Evolutionary conservation across 1,284 basidiomycete species (phyloP), one percentile per base, ranked within the genome.

Genomic region (Cryptococcus maquisensis): DNA sequence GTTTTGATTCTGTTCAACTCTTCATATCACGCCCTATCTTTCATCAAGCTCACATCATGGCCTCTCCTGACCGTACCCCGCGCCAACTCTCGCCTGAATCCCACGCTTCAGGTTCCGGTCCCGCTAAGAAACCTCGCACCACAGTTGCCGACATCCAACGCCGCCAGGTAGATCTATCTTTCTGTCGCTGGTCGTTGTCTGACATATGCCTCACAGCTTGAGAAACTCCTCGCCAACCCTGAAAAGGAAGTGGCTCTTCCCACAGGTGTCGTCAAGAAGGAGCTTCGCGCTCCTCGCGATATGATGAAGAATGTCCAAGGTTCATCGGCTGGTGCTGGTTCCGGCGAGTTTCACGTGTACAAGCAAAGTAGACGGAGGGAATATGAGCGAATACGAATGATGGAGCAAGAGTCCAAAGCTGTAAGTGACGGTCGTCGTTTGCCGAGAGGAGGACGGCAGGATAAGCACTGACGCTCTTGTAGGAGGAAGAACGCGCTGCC

Each of bases 301-400:
- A 95, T 95, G 87, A 95, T 98, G 87, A 97, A 96, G 82, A 98
- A 95, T 64, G 92, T 97, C 3, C 90, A 94, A 72, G 93, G 93
- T 1, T 92, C 88, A 9, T 90, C 87, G 74, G 90, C 91, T 2
- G 93, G 78, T 45, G 75, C 93, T 16, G 93, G 93, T 46, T 92
- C 88, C 61, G 92, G 92, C 47, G 93, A 96, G 75, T 96, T 96
- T 67, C 96, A 99, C 71, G 96, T 99, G 4, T 99, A 98, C 80
- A 98, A 98, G 75, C 93, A 96, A 43, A 85, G 86, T 61, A 79
- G 96, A 59, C 81, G 95, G 68, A 81, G 94, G 68, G 96, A 99
- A 78, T 98, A 95, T 67, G 96, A 99, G 74, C 80, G 96, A 47
- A 74, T 98, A 52, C 91, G 89, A 77, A 66, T 95, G 9, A 86